Base-by-base conservation (phyloP, 2,329 filamentous ascomycete genomes). In the Epichloe festucae region DNA sequence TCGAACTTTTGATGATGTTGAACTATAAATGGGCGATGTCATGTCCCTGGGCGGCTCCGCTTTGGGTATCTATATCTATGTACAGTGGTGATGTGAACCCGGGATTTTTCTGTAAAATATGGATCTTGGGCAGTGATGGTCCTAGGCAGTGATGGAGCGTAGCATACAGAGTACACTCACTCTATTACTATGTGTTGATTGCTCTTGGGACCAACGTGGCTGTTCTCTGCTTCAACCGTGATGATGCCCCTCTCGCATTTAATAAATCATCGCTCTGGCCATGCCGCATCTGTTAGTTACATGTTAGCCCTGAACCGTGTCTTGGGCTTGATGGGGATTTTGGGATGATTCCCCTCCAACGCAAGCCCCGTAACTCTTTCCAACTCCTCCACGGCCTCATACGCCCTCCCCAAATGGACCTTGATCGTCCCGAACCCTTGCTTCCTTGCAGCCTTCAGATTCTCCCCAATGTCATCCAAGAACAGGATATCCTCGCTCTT, bases 381-480 rank as follows among this genome's bases (percentile, higher is more conserved):
- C 53, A 97, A 69, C 66, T 89, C 81, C 58, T 79, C 82, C 0
- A 97, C 90, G 0, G 91, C 90, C 64, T 90, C 82, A 63, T 79
- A 85, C 1, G 86, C 81, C 65, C 77, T 81, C 2, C 90, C 90
- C 31, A 97, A 69, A 8, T 78, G 73, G 1, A 97, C 93, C 68
- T 91, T 95, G 57, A 97, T 77, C 0, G 91, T 97, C 52, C 76
- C 70, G 65, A 97, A 84, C 0, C 91, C 91, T 21, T 82, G 71
- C 47, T 75, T 76, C 67, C 76, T 86, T 1, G 82, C 93, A 44
- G 77, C 84, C 72, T 90, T 93, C 53, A 97, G 67, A 65, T 98
- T 98, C 67, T 90, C 83, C 2, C 93, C 93, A 65, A 98, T 95
- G 60, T 96, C 90, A 65, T 96, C 93, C 48, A 96, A 69, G 64